Percentiles rank a stretch among this genome's conserved stretches.
phyloP scores from a whole-genome alignment of 768 basidiomycete genomes.

The Cystobasidium ongulense region DNA sequence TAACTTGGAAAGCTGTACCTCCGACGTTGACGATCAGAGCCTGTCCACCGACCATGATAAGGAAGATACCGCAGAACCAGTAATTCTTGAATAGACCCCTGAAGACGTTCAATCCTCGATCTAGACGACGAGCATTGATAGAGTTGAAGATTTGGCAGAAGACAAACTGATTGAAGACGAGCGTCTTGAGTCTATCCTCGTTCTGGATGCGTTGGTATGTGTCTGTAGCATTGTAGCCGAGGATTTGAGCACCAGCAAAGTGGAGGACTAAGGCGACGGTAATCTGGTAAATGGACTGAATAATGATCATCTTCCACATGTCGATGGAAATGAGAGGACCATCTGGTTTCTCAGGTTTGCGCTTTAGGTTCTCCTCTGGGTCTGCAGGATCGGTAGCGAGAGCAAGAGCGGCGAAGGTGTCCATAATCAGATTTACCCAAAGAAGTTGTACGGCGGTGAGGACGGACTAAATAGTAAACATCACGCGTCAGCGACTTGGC shows the following conservation, averaged over 20 bases:
- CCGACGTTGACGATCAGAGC: constrained; percentile 83
- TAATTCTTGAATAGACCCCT: constrained; percentile 68
- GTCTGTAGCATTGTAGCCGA: constrained; percentile 48
- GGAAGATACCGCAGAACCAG: constrained; percentile 75
- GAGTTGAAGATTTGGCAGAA: constrained; percentile 84
- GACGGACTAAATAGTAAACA: constrained; percentile 52
- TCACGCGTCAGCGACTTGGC: no score
- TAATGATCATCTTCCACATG: constrained; percentile 88
- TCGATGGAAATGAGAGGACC: constrained; percentile 81
- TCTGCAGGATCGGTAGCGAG: constrained; percentile 93
- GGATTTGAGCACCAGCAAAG: constrained; percentile 66
- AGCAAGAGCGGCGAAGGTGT: constrained; percentile 94
- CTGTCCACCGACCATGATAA: constrained; percentile 79
- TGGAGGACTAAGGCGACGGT: constrained; percentile 77
- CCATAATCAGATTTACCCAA: constrained; percentile 95
- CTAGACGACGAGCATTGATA: constrained; percentile 78
- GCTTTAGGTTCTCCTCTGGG: constrained; percentile 61
- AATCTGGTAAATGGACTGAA: constrained; percentile 82
- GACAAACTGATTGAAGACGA: constrained; percentile 97
- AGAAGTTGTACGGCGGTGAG: constrained; percentile 90
- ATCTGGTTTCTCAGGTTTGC: constrained; percentile 81
- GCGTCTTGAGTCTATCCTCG: constrained; percentile 49
- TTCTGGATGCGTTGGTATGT: constrained; percentile 36
- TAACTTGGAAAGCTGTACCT: constrained; percentile 83
- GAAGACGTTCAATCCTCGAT: constrained; percentile 78